Evolutionary conservation across 2,329 filamentous ascomycete genomes (phyloP).

Genomic region (Ceratocystis diversiconidia): DNA sequence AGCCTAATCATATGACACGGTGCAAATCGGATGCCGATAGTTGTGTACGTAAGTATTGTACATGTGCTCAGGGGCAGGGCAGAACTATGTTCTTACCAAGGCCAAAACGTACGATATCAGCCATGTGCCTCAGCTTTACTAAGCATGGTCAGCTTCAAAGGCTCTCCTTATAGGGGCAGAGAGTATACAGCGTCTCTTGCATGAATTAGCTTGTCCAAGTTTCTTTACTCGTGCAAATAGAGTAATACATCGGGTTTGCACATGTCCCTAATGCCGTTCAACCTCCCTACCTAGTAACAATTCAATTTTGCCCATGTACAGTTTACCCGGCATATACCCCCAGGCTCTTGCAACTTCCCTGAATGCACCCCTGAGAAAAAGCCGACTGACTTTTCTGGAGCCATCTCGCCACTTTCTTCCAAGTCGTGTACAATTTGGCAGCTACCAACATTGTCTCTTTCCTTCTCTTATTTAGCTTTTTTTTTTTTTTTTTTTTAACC

Average conservation of each 20-base stretch:
- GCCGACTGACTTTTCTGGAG: neutral
- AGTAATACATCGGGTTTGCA: neutral
- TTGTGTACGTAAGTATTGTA: neutral
- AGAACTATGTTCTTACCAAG: neutral
- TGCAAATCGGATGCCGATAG: neutral
- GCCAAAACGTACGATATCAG: slow-evolving; percentile 1
- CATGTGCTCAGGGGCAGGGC: neutral
- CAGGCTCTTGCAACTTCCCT: neutral
- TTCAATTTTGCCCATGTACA: neutral
- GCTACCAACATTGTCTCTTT: neutral
- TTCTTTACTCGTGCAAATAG: neutral
- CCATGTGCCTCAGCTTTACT: neutral
- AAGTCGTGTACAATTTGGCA: neutral
- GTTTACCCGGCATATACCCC: neutral
- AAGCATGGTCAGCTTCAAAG: neutral
- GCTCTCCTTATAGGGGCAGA: neutral
- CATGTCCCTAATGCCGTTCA: neutral
- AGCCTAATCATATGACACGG: neutral
- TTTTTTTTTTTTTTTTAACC: neutral
- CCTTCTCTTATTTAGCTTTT: neutral
- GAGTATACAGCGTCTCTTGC: neutral
- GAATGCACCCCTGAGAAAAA: neutral
- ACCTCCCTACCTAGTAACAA: neutral
- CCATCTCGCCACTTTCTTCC: neutral
- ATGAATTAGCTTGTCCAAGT: neutral